Evolutionary conservation across 805 yeast genomes (phyloP).

Genomic region (Saturnispora besseyi): DNA sequence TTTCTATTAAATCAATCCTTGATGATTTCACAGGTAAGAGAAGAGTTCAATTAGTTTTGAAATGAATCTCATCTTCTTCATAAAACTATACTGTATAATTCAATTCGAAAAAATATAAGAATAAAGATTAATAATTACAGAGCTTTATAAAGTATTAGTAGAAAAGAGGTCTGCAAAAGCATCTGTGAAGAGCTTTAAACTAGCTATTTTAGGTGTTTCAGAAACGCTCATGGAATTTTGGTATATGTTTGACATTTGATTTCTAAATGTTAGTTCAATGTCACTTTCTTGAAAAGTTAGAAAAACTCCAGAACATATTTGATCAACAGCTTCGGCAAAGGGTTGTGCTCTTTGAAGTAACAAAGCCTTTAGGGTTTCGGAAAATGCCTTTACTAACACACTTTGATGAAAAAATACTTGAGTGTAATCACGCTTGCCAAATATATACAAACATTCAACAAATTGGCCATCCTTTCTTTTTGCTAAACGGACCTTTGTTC

Average conservation of each 20-base stretch:
- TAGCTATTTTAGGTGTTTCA: conserved; percentile 2
- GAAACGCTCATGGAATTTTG: neutral
- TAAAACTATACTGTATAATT: neutral
- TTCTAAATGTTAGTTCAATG: neutral
- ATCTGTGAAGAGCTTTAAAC: neutral
- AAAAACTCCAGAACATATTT: neutral
- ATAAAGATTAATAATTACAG: neutral
- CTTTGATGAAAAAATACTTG: conserved; percentile 1
- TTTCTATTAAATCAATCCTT: conserved; percentile 69
- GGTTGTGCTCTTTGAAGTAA: neutral
- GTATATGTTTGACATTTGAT: conserved; percentile 1
- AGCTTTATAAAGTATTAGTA: neutral
- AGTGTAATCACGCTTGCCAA: conserved; percentile 1
- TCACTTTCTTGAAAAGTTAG: neutral
- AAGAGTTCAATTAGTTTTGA: conserved; percentile 67
- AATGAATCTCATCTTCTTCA: conserved; percentile 21
- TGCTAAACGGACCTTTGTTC: neutral
- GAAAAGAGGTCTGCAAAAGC: conserved; percentile 4
- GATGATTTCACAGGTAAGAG: conserved; percentile 90
- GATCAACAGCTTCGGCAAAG: neutral
- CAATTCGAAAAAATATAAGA: neutral
- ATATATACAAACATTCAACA: neutral
- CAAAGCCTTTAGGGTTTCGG: conserved; percentile 1
- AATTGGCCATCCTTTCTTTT: neutral
- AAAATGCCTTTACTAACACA: neutral